Evolutionary conservation across 345 rosid genomes (phyloP), one percentile per base, ranked within the genome.

Genomic region (Camelina laxa): DNA sequence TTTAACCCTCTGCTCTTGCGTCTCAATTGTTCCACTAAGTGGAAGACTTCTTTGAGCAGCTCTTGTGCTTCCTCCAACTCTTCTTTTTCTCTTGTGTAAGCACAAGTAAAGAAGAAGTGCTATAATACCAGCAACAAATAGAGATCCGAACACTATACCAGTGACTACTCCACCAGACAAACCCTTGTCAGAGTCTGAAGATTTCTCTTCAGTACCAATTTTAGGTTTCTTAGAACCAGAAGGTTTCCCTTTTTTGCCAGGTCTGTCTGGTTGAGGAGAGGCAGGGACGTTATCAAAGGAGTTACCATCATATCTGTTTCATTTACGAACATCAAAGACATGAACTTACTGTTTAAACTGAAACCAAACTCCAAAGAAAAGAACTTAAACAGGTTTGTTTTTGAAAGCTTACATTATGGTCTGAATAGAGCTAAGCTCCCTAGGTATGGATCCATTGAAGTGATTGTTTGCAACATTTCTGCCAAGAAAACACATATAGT

Each of bases 381-480:
- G 20, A 69, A 45, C 49, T 21, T 14, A n/a, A n/a, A 22, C 45
- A 60, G 19, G 6, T 41, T 27, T 60, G 67, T 60, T 30, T 14
- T 24, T 27, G 57, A n/a, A 69, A 72, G 45, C 92, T 85, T 83
- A 92, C 99, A 87, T 84, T 74, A 92, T 89, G 47, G 79, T 89
- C 33, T 68, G 82, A 69, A 91, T 70, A 53, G 91, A 88, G 74
- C 51, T 82, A 78, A 96, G 85, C 79, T 91, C 96, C 73, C 14
- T 80, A 42, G 98, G 96, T 80, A 96, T 89, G 91, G 95, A 89
- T 68, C 99, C 99, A 71, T 69, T 88, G 73, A 96, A 96, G 61
- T 86, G 74, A 75, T 96, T 96, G 77, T 91, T 86, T 24, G 99
- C 98, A 35, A 96, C 96, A 76, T 96, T 91, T 74, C 99, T 96